Percentiles rank a stretch among this genome's conserved stretches.
Conservation (phyloP, 2,329 filamentous ascomycete species). For the Emergomyces orientalis region DNA sequence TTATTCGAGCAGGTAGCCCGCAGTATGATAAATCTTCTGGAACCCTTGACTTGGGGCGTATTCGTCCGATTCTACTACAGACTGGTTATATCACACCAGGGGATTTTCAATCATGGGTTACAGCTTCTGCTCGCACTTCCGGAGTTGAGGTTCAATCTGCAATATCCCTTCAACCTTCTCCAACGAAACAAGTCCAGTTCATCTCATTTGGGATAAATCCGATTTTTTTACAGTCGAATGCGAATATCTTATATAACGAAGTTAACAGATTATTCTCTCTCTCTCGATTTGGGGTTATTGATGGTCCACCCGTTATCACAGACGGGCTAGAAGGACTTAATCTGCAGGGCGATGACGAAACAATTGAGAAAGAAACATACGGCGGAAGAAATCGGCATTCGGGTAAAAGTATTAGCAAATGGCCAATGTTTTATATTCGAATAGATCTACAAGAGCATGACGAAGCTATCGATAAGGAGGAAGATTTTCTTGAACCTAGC, state of each 20-base stretch:
- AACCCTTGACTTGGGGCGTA: constrained; percentile 3
- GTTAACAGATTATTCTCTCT: constrained; percentile 67
- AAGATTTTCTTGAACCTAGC: constrained; percentile 24
- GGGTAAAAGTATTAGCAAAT: constrained; percentile 62
- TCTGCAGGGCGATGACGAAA: constrained; percentile 24
- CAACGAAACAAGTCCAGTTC: constrained; percentile 68
- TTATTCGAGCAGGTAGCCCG: constrained; percentile 19
- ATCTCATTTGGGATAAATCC: constrained; percentile 68
- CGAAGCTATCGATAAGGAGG: constrained; percentile 29
- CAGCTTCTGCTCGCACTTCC: constrained; percentile 56
- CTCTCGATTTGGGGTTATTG: constrained; percentile 64
- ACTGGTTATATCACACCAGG: constrained; percentile 51
- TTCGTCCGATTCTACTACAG: constrained; percentile 54
- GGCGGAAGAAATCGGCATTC: constrained; percentile 40
- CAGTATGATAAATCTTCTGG: not conserved
- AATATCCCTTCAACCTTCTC: constrained; percentile 60
- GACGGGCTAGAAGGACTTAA: constrained; percentile 29
- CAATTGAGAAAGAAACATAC: constrained; percentile 14
- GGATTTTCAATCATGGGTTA: constrained; percentile 55
- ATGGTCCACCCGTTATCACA: constrained; percentile 35
- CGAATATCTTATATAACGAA: constrained; percentile 63
- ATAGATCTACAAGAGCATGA: constrained; percentile 43
- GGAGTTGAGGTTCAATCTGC: constrained; percentile 57
- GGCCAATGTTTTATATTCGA: constrained; percentile 83
- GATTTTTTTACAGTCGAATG: constrained; percentile 44